Conservation (phyloP, 768 basidiomycete species). For the Leucosporidium scottii region DNA sequence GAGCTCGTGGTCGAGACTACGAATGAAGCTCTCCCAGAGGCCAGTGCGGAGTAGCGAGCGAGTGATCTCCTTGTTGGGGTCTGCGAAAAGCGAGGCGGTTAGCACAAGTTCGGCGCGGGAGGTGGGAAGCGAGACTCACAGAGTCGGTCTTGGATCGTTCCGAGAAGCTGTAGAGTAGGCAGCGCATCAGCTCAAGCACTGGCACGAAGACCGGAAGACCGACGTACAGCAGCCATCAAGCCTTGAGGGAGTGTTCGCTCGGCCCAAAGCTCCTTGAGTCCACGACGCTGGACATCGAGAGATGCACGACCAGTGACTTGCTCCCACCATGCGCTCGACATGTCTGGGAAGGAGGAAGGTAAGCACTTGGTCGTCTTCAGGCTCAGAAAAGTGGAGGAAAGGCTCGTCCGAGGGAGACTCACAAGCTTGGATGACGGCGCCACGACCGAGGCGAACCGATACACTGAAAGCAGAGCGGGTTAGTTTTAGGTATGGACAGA, state of each 20-base stretch:
- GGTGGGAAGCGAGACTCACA: neutral
- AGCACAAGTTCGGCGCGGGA: too few species aligned
- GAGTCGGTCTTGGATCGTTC: constrained; percentile 29
- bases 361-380: too few species aligned
- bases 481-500: too few species aligned
- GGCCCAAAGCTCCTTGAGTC: constrained; percentile 16
- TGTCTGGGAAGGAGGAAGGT: neutral
- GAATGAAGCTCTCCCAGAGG: constrained; percentile 29
- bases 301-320: constrained; percentile 6
- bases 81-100: too few species aligned
- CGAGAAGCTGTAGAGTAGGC: constrained; percentile 29
- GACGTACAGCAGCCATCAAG: constrained; percentile 21
- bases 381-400: too few species aligned
- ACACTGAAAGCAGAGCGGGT: neutral
- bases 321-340: constrained; percentile 30
- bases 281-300: too few species aligned
- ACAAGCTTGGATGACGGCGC: constrained; percentile 23
- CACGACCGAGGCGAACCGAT: neutral
- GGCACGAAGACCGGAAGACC: too few species aligned
- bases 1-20: constrained; percentile 27
- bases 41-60: constrained; percentile 18
- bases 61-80: constrained; percentile 31
- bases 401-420: neutral
- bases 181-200: too few species aligned
- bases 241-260: constrained; percentile 24